Conservation (phyloP, 768 basidiomycete species). For the Amanita phalloides region DNA sequence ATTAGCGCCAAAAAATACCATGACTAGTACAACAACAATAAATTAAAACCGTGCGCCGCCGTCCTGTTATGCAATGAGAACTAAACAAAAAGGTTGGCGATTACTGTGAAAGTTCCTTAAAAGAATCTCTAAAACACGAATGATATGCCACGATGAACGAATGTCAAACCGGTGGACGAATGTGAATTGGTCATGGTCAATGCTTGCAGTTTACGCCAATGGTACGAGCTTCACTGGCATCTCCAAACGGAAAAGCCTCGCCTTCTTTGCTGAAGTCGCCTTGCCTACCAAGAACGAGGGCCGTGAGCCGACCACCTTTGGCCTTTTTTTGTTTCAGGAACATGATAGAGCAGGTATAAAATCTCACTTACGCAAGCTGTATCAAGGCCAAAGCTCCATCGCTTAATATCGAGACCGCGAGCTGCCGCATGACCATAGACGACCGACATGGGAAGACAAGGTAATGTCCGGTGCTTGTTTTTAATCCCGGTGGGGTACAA, state of each 20-base stretch:
- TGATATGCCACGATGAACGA: background rate
- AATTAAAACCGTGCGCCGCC: background rate
- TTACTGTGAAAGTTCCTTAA: too few relatives aligned
- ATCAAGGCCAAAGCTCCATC: constrained; percentile 82
- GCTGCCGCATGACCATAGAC: constrained; percentile 83
- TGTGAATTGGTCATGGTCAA: too few relatives aligned
- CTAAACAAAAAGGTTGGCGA: too few relatives aligned
- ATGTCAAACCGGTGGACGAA: background rate
- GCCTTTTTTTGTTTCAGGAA: constrained; percentile 21
- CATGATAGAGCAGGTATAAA: background rate
- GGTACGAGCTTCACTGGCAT: constrained; percentile 37
- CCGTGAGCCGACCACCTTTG: constrained; percentile 53
- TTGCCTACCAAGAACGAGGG: constrained; percentile 43
- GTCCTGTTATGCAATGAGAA: background rate
- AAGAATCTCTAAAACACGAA: too few relatives aligned
- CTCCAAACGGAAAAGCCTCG: constrained; percentile 42
- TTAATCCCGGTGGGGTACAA: constrained; percentile 1
- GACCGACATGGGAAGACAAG: constrained; percentile 67
- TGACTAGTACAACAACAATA: background rate
- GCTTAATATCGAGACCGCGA: constrained; percentile 69
- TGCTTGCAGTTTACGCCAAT: constrained; percentile 25
- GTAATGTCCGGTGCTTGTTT: constrained; percentile 18
- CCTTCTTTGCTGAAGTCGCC: constrained; percentile 11
- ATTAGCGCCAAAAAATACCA: background rate
- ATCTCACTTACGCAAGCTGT: constrained; percentile 68